These are phyloP conservation scores for Byssochlamys sp. DNA, from an alignment of 2,329 filamentous ascomycete genomes.

Conservation along the genomic window DNA sequence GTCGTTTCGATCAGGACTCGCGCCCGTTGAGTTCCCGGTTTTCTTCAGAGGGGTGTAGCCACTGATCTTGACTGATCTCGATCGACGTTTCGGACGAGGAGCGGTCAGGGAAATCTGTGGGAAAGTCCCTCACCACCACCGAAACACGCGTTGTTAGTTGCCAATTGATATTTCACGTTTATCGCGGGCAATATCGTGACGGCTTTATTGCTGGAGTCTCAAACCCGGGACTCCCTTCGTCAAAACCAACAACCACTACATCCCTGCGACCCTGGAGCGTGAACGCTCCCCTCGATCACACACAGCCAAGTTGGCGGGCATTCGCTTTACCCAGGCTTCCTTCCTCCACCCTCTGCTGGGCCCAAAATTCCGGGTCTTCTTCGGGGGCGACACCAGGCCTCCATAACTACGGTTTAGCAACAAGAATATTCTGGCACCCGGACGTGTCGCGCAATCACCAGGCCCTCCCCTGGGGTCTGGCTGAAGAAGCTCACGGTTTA, in stretches of 20 bases:
- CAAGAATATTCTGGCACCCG: slow-evolving; percentile 25
- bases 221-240: slow-evolving; percentile 5
- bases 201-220: background rate
- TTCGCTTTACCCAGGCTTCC: slow-evolving; percentile 60
- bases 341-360: slow-evolving; percentile 82
- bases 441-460: slow-evolving; percentile 23
- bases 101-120: slow-evolving; percentile 3
- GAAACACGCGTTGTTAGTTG: background rate
- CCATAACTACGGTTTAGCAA: slow-evolving; percentile 64
- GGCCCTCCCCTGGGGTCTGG: slow-evolving; percentile 36
- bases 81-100: background rate
- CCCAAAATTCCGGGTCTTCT: slow-evolving; percentile 86
- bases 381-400: slow-evolving; percentile 93
- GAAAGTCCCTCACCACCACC: background rate
- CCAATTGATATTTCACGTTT: background rate
- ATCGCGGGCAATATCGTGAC: background rate
- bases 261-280: slow-evolving; percentile 28
- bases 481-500: slow-evolving; percentile 27
- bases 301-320: slow-evolving; percentile 90
- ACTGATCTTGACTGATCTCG: background rate
- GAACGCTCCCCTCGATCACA: slow-evolving; percentile 20
- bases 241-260: slow-evolving; percentile 5
- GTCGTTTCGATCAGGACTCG: background rate
- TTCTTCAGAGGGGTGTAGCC: background rate
- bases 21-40: background rate